Evolutionary conservation across 2,329 filamentous ascomycete species (phyloP), one percentile per base, ranked within the genome.

Genomic region (Lachnellula hyalina): DNA sequence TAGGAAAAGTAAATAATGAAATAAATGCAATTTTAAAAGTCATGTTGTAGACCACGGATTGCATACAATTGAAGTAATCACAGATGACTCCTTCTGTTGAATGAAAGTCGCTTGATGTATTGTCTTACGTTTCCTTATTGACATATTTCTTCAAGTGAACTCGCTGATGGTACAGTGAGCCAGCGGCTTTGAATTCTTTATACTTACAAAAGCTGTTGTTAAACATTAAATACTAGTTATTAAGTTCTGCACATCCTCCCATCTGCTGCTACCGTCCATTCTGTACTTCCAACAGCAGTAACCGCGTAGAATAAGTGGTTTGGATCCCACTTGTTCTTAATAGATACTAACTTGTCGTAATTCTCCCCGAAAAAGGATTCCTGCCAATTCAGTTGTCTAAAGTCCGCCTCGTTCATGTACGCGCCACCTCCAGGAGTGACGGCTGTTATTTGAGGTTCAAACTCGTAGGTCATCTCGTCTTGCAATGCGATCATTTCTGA

Each of bases 401-500:
- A 75, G 63, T 79, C 73, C 2, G 74, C 77, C 67, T 83, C 79
- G 61, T 79, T 81, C 71, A 77, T 70, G 64, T 80, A 79, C 1
- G 72, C 67, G 2, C 74, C 76, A 8, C 71, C 68, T 0, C 70
- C 71, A 0, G 75, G 74, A 0, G 75, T 75, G 5, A 73, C 67
- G 2, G 60, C 67, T 57, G 71, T 68, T 14, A 75, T 61, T 49
- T 63, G 64, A 17, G 67, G 67, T 49, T 68, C 62, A 50, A 67
- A 62, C 19, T 63, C 61, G 45, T 70, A 52, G 15, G 71, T 72
- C 36, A 73, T 61, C 23, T 62, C 60, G 50, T 65, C 62, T 32
- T 71, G 58, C 2, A 54, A 23, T 51, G 56, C 65, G 50, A 68
- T 46, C 55, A 68, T 69, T n/a, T 63, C 63, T 6, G 61, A 58